phyloP scores from a whole-genome alignment of 1,284 basidiomycete genomes.

The Coriolopsis trogii region DNA sequence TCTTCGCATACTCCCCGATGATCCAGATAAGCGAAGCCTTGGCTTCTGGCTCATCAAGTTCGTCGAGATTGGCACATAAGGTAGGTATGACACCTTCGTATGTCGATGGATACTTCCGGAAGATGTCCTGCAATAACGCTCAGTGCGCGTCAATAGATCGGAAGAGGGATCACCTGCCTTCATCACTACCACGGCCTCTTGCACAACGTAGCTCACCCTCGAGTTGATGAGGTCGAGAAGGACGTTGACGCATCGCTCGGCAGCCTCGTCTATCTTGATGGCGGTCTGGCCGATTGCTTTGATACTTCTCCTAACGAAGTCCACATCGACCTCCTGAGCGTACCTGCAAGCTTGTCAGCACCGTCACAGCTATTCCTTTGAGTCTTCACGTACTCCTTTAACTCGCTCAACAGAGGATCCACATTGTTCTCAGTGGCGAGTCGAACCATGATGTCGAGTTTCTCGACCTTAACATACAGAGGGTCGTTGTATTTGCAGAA shows the following conservation, averaged over 20 bases:
- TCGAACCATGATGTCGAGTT: conserved; percentile 98
- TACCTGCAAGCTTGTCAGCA: conserved; percentile 62
- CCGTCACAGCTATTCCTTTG: not conserved
- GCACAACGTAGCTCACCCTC: conserved; percentile 95
- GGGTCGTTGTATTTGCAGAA: conserved; percentile 99
- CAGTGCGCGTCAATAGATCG: not conserved
- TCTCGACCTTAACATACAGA: conserved; percentile 97
- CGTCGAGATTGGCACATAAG: conserved; percentile 93
- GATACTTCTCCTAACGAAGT: conserved; percentile 94
- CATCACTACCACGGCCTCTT: conserved; percentile 98
- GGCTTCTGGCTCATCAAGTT: conserved; percentile 97
- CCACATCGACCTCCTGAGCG: conserved; percentile 96
- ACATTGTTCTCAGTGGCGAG: conserved; percentile 92
- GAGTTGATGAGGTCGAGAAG: conserved; percentile 91
- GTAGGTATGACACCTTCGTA: conserved; percentile 98
- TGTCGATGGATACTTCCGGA: conserved; percentile 96
- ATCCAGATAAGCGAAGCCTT: conserved; percentile 99
- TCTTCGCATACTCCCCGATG: conserved; percentile 96
- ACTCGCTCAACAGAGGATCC: conserved; percentile 90
- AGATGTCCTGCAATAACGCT: conserved; percentile 76
- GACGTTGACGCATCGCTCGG: conserved; percentile 95
- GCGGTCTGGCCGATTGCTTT: conserved; percentile 96
- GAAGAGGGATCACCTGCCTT: conserved; percentile 63
- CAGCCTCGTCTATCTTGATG: conserved; percentile 91
- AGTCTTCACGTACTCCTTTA: conserved; percentile 74